These are phyloP conservation scores for Helianthus annuus DNA, from an alignment of 129 eudicot genomes.

Conservation along the genomic window HanXRQr2.0-SUNRISE NC_035443.2:48654849-48655348, in stretches of 20 bases:
- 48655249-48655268: neutral
- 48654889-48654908: constrained; percentile 50
- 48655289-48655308: neutral
- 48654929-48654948: constrained; percentile 94
- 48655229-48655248: neutral
- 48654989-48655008: constrained; percentile 40
- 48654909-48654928: constrained; percentile 99
- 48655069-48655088: constrained; percentile 27
- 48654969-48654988: constrained; percentile 96
- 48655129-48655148: constrained; percentile 96
- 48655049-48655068: neutral
- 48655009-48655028: neutral
- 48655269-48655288: neutral
- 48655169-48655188: constrained; percentile 95
- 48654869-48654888: constrained; percentile 1
- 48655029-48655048: neutral
- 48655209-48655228: constrained; percentile 32
- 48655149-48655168: constrained; percentile 92
- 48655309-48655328: neutral
- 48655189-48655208: constrained; percentile 97
- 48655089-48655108: constrained; percentile 92
- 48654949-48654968: constrained; percentile 94
- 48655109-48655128: constrained; percentile 93
- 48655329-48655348: neutral
- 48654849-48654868: constrained; percentile 44